phyloP scores from a whole-genome alignment of 257 asterid species.

The Handroanthus guayacan region DNA sequence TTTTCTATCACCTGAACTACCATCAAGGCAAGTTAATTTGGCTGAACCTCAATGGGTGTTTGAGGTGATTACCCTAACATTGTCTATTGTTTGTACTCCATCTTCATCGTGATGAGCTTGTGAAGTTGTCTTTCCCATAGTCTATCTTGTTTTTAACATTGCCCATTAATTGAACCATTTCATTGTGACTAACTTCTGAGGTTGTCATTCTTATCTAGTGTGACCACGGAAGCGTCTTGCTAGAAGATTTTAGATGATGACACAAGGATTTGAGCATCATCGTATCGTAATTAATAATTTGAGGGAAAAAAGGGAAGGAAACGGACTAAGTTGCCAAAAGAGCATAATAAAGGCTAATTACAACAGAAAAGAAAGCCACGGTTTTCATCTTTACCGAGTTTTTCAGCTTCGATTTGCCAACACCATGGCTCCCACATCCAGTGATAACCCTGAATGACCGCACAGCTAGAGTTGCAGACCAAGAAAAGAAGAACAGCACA shows the following conservation, averaged over 20 bases:
- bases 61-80: too few species aligned
- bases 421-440: conserved; percentile 93
- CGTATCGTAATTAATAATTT: not conserved
- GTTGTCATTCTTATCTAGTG: not conserved
- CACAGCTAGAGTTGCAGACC: conserved; percentile 59
- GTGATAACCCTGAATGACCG: conserved; percentile 85
- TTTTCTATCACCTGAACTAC: too few species aligned
- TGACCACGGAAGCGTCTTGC: not conserved
- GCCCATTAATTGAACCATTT: not conserved
- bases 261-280: not conserved
- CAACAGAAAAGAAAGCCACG: not conserved
- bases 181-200: not conserved
- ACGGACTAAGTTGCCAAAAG: not conserved
- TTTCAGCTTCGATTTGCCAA: conserved; percentile 91
- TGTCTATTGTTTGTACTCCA: too few species aligned
- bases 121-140: too few species aligned
- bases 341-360: too few species aligned
- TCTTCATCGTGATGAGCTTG: too few species aligned
- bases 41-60: too few species aligned
- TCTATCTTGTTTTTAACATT: too few species aligned
- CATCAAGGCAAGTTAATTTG: too few species aligned
- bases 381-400: conserved; percentile 57
- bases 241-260: not conserved
- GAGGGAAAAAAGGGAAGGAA: not conserved
- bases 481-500: not conserved